Base-by-base conservation (phyloP, 148 eudicot species). In the Camellia japonica region DNA sequence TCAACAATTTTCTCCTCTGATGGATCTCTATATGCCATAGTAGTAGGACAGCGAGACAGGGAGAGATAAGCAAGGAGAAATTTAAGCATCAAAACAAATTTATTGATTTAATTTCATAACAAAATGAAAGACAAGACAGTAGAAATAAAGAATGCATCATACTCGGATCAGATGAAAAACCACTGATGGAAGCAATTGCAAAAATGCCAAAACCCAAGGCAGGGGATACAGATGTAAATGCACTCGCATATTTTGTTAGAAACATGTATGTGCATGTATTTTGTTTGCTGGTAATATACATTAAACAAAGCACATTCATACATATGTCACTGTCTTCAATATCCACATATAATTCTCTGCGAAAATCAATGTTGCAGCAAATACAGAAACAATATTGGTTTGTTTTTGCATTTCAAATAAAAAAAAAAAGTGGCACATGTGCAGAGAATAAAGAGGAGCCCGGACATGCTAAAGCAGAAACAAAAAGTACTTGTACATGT, bases 1-100 rank as follows among this genome's bases (percentile, higher is more conserved):
- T 96, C 97, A 67, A 89, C 89, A 81, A 92, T 81, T 76, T 87
- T 90, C 77, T 84, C 98, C 80, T 96, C 92, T 3, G 91, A 86
- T 79, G 94, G 86, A 87, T 92, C 95, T 76, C 97, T 95, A 68
- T 71, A 81, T 75, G 58, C 51, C 77, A 78, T 59, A 58, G 75
- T 66, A 74, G 44, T 73, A 74, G 71, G 77, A 59, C 12, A 81
- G 54, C 1, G 1, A 30, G 66, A 46, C 9, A 4, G 13, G 12
- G 59, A 61, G 78, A 60, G 38, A 74, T n/a, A 72, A 56, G 69
- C 43, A 55, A 73, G 68, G 52, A 65, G 77, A 46, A 23, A 70
- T 54, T 76, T 30, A 60, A 42, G n/a, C 13, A 56, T 41, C 71
- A 52, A 19, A 65, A 52, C 42, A 43, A 18, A 59, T 60, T 30